phyloP scores from a whole-genome alignment of 352 stramenopile species.

The Phytophthora ohioensis region DNA sequence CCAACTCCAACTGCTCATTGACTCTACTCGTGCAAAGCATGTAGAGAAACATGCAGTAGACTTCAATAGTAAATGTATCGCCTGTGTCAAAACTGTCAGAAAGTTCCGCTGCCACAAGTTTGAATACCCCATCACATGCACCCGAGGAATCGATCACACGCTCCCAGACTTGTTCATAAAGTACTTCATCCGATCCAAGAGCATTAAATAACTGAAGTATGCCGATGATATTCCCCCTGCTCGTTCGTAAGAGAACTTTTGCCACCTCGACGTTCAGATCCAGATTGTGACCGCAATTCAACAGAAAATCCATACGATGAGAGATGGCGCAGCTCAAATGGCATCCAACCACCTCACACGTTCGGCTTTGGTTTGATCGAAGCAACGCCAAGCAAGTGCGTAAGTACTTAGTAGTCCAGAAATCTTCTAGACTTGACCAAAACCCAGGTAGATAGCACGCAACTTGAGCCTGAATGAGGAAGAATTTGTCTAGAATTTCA shows the following conservation, averaged over 20 bases:
- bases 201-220: slow-evolving; percentile 19
- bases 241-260: background rate
- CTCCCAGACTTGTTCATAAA: slow-evolving; percentile 31
- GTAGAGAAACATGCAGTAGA: slow-evolving; percentile 33
- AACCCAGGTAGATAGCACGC: slow-evolving; percentile 7
- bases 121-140: slow-evolving; percentile 8
- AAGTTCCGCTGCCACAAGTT: slow-evolving; percentile 10
- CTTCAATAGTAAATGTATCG: slow-evolving; percentile 2
- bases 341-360: slow-evolving; percentile 3
- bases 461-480: slow-evolving; percentile 25
- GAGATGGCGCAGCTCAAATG: slow-evolving; percentile 21
- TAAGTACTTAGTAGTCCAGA: slow-evolving; percentile 27
- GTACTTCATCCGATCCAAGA: slow-evolving; percentile 15
- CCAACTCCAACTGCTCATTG: slow-evolving; percentile 7
- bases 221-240: slow-evolving; percentile 10
- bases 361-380: background rate
- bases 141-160: background rate
- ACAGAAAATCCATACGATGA: slow-evolving; percentile 24
- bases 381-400: slow-evolving; percentile 20
- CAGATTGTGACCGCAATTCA: slow-evolving; percentile 15
- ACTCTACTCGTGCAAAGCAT: slow-evolving; percentile 13
- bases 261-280: slow-evolving; percentile 16
- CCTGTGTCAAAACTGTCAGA: background rate
- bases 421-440: slow-evolving; percentile 18
- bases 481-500: slow-evolving; percentile 25